Conservation (phyloP, 306 rosid genomes). For the Cucurbita ficifolia region DNA sequence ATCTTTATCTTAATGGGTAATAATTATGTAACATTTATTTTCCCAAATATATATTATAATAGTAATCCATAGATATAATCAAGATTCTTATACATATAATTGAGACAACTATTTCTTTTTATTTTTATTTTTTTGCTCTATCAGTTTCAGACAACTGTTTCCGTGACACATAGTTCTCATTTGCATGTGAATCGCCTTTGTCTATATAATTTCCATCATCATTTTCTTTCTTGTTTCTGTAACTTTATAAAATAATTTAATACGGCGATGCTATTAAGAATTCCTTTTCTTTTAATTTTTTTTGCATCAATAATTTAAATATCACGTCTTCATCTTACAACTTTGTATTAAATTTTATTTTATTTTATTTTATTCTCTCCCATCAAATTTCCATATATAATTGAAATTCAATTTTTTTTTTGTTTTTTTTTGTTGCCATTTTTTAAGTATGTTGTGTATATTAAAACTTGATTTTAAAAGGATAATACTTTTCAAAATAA, state of each 20-base stretch:
- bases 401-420: background rate
- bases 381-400: background rate
- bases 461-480: background rate
- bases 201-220: background rate
- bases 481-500: background rate
- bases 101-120: background rate
- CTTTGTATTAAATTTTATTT: background rate
- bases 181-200: background rate
- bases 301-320: background rate
- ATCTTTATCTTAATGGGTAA: constrained; percentile 1
- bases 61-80: background rate
- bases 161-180: background rate
- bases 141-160: background rate
- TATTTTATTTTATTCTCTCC: background rate
- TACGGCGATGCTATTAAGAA: background rate
- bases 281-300: too few relatives aligned
- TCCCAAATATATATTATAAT: background rate
- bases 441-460: background rate
- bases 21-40: constrained; percentile 1
- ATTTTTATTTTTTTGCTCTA: too few relatives aligned
- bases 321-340: background rate
- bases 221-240: background rate
- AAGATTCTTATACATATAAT: constrained; percentile 1
- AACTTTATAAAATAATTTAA: background rate
- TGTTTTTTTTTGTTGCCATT: too few relatives aligned